Evolutionary conservation across 2,329 filamentous ascomycete genomes (phyloP).

Genomic region (Annulohypoxylon truncatum): DNA sequence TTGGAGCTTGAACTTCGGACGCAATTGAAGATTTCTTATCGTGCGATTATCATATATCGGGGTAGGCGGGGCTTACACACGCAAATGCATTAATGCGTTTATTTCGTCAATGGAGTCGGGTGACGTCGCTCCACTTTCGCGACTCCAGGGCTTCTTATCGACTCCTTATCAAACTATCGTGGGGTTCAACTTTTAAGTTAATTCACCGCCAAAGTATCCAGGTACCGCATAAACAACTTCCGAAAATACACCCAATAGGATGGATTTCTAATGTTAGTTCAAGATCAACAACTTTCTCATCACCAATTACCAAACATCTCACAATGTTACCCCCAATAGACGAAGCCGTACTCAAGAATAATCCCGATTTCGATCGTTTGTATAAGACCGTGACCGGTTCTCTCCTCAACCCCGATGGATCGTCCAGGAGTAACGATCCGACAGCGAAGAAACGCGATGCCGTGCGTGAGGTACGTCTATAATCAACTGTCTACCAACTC

Average conservation of each 20-base stretch:
- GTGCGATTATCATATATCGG: conserved; percentile 1
- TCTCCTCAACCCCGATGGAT: conserved; percentile 68
- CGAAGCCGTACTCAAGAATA: conserved; percentile 63
- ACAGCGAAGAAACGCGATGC: conserved; percentile 62
- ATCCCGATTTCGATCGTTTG: conserved; percentile 70
- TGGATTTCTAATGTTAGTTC: too few species aligned
- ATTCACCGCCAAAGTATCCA: conserved; percentile 8
- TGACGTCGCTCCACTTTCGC: conserved; percentile 39
- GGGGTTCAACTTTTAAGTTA: too few species aligned
- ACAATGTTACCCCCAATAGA: conserved; percentile 70
- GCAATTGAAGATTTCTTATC: conserved; percentile 37
- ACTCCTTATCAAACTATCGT: conserved; percentile 5
- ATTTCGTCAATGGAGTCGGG: conserved; percentile 15
- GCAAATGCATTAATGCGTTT: background rate
- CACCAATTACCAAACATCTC: background rate
- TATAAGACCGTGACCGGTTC: conserved; percentile 65
- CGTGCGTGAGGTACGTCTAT: conserved; percentile 59
- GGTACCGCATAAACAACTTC: background rate
- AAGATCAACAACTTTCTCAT: background rate
- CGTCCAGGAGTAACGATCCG: conserved; percentile 64
- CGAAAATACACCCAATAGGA: too few species aligned
- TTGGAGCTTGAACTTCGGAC: background rate
- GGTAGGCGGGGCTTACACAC: background rate
- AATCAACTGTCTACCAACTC: background rate
- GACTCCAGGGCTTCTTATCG: conserved; percentile 16